phyloP scores from a whole-genome alignment of 2,329 filamentous ascomycete genomes.

The Colletotrichum brevisporum region DNA sequence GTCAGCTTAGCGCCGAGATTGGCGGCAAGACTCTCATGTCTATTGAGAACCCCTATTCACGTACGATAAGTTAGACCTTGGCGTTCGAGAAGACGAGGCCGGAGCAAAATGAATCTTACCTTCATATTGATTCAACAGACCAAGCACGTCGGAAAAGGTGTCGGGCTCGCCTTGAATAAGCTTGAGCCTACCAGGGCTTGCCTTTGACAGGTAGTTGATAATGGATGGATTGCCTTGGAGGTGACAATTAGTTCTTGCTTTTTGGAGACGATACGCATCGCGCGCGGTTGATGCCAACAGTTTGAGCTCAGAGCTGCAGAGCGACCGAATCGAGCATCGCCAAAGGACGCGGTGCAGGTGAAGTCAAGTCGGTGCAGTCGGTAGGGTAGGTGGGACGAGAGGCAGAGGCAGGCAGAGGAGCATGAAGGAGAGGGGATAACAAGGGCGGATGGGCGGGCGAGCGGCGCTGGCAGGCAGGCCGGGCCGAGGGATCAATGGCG shows the following conservation, averaged over 20 bases:
- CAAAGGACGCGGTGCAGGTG: slow-evolving; percentile 14
- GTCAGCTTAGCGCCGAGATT: slow-evolving; percentile 88
- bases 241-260: slow-evolving; percentile 41
- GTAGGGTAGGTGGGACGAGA: not conserved
- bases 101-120: slow-evolving; percentile 51
- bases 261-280: slow-evolving; percentile 35
- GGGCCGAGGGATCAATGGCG: slow-evolving; percentile 41
- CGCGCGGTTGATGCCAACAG: slow-evolving; percentile 6
- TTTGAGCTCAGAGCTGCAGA: not conserved
- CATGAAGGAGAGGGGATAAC: slow-evolving; percentile 14
- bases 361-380: not conserved
- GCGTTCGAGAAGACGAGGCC: slow-evolving; percentile 17
- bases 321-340: slow-evolving; percentile 11
- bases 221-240: slow-evolving; percentile 45
- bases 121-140: slow-evolving; percentile 84
- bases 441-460: slow-evolving; percentile 20
- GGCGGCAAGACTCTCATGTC: slow-evolving; percentile 88
- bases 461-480: slow-evolving; percentile 39
- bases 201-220: slow-evolving; percentile 69
- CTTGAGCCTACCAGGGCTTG: slow-evolving; percentile 59
- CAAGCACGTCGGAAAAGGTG: slow-evolving; percentile 80
- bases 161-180: slow-evolving; percentile 72
- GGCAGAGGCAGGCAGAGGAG: not conserved
- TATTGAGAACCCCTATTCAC: slow-evolving; percentile 77
- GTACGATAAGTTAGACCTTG: slow-evolving; percentile 11